Conservation (phyloP, 1,284 basidiomycete genomes). For the Ceratobasidium sp. region DNA sequence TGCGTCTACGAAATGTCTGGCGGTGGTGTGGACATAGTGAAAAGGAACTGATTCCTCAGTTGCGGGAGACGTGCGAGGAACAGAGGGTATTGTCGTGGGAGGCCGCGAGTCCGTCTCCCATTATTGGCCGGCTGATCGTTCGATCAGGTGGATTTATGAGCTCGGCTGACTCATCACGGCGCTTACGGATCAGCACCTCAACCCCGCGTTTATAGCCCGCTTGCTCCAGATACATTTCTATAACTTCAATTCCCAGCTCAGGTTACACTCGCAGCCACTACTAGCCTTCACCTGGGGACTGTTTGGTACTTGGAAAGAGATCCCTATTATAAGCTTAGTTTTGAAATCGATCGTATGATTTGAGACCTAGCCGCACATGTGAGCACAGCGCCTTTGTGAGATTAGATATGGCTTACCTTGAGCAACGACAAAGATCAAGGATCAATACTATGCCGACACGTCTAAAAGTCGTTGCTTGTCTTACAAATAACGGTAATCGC, state of each 20-base stretch:
- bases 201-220: neutral
- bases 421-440: slow-evolving; percentile 83
- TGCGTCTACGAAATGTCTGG: slow-evolving; percentile 86
- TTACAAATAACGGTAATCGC: slow-evolving; percentile 43
- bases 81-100: slow-evolving; percentile 66
- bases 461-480: slow-evolving; percentile 48
- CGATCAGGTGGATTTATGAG: slow-evolving; percentile 36
- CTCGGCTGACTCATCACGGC: slow-evolving; percentile 30
- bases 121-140: neutral
- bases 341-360: slow-evolving; percentile 81
- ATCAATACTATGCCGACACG: slow-evolving; percentile 71
- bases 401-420: slow-evolving; percentile 58
- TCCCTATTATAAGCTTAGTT: slow-evolving; percentile 88
- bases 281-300: slow-evolving; percentile 87
- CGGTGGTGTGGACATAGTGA: slow-evolving; percentile 73
- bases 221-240: slow-evolving; percentile 50
- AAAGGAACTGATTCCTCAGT: slow-evolving; percentile 68
- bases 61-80: slow-evolving; percentile 74
- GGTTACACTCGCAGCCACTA: slow-evolving; percentile 89
- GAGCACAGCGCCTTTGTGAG: neutral
- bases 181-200: neutral
- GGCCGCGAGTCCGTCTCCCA: no score
- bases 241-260: slow-evolving; percentile 89
- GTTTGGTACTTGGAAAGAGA: slow-evolving; percentile 81
- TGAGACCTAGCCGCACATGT: slow-evolving; percentile 64